Conservation (phyloP, 345 rosid species). For the Erodium maritimum region DNA sequence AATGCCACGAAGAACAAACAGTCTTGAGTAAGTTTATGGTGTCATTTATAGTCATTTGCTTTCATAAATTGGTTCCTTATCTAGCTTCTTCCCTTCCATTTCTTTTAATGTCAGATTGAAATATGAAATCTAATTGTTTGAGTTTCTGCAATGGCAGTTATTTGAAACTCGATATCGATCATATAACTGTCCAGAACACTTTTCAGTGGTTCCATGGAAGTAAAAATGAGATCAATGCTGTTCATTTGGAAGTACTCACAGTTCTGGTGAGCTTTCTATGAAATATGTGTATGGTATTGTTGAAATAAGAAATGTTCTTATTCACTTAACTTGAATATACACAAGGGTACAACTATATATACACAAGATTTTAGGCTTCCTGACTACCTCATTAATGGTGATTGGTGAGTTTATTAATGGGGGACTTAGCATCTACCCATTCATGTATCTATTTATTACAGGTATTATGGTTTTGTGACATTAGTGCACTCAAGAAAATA, state of each 20-base stretch:
- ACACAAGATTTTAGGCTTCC: too few species aligned
- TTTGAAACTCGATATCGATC: conserved; percentile 92
- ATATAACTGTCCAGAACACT: conserved; percentile 71
- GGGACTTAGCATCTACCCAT: too few species aligned
- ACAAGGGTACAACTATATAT: too few species aligned
- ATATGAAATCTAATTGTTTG: neutral
- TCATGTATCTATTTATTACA: too few species aligned
- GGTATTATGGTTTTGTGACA: conserved; percentile 1
- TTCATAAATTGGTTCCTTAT: neutral
- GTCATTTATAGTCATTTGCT: conserved; percentile 9
- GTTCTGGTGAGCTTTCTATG: conserved; percentile 47
- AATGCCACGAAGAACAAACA: conserved; percentile 89
- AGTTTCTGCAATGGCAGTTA: conserved; percentile 23
- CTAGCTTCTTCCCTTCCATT: neutral
- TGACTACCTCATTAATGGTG: too few species aligned
- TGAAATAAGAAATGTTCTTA: too few species aligned
- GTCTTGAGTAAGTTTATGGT: conserved; percentile 61
- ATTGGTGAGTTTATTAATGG: too few species aligned
- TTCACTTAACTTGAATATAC: too few species aligned
- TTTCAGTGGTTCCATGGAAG: conserved; percentile 77
- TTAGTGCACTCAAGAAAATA: conserved; percentile 3
- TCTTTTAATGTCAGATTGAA: neutral
- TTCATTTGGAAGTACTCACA: conserved; percentile 71
- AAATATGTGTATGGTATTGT: too few species aligned
- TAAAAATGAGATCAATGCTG: conserved; percentile 65